Evolutionary conservation across 2,329 filamentous ascomycete species (phyloP).

Genomic region (Aplosporella prunicola): DNA sequence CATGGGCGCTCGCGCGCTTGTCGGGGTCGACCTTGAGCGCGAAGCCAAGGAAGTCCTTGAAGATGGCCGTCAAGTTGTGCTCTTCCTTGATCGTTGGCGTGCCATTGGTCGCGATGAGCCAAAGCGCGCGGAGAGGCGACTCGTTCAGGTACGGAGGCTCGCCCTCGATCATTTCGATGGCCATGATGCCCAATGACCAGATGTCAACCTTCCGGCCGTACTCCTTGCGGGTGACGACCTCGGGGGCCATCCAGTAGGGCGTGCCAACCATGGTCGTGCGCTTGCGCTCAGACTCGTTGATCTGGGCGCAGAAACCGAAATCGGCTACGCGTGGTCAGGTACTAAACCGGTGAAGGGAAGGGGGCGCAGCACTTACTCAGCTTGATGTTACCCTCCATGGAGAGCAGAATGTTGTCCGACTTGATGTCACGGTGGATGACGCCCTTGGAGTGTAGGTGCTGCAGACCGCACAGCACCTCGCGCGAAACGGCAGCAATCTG

Average conservation of each 20-base stretch:
- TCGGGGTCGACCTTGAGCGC: constrained; percentile 95
- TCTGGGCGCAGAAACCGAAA: constrained; percentile 97
- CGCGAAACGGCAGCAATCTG: constrained; percentile 94
- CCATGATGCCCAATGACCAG: constrained; percentile 98
- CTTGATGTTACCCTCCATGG: constrained; percentile 92
- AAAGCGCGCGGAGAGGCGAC: constrained; percentile 82
- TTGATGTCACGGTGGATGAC: constrained; percentile 99
- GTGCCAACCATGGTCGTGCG: constrained; percentile 98
- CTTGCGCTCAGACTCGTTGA: constrained; percentile 85
- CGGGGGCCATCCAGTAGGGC: constrained; percentile 99
- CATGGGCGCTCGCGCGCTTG: constrained; percentile 89
- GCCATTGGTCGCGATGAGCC: constrained; percentile 93
- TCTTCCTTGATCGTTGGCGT: constrained; percentile 94
- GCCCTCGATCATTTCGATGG: constrained; percentile 99
- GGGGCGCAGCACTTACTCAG: constrained; percentile 65
- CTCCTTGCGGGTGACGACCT: constrained; percentile 94
- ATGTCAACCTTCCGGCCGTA: constrained; percentile 98
- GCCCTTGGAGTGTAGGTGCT: constrained; percentile 93
- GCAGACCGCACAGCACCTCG: constrained; percentile 61
- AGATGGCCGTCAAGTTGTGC: constrained; percentile 67
- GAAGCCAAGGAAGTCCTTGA: constrained; percentile 85
- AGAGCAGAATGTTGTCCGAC: constrained; percentile 93
- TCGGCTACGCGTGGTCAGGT: constrained; percentile 52
- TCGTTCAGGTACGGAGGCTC: constrained; percentile 96
- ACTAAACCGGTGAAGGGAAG: not conserved